Evolutionary conservation across 768 basidiomycete species (phyloP), one percentile per base, ranked within the genome.

Genomic region (Trametes cingulata): DNA sequence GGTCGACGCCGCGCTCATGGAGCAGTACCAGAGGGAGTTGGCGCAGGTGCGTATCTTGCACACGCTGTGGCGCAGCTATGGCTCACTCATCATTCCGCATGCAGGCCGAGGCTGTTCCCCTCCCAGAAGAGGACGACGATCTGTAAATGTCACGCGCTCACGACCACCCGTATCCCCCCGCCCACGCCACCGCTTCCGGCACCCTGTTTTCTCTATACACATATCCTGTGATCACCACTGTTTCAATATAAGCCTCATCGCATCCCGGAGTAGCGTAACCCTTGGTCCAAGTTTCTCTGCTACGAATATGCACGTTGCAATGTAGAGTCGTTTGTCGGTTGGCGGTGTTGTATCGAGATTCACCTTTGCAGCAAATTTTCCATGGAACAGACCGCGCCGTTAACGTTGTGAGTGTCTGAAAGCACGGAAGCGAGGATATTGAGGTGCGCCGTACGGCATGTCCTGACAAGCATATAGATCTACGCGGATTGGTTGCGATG

Each of bases 91-190:
- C 19, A 27, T 56, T 60, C 50, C 9, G 14, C 55, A 15, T 14
- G 12, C 36, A 93, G 88, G 96, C 96, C 60, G 94, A 91, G 71
- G 80, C 81, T 63, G 89, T 95, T 64, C 97, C 97, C 70, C 91
- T 99, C 63, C 97, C 97, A 53, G 97, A 98, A 76, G 97, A 99
- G 76, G 97, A 95, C 51, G 94, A 96, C 58, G 90, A 93, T 48
- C 52, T 71, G 59, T 71, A 71, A 63, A 57, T 54, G 19, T 15
- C 50, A 58, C 36, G 40, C 52, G 25, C 41, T 58, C 48, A 60
- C 56, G 56, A 58, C 66, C 60, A 22, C 45, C 33, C 52, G 50
- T 58, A 57, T 55, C 59, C 46, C 53, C 37, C 24, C 53, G 51
- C 46, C 53, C 37, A n/a, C 53, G 51, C 56, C 45, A 33, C 54